Evolutionary conservation across 2,329 filamentous ascomycete genomes (phyloP).

Genomic region (Corynespora cassiicola): DNA sequence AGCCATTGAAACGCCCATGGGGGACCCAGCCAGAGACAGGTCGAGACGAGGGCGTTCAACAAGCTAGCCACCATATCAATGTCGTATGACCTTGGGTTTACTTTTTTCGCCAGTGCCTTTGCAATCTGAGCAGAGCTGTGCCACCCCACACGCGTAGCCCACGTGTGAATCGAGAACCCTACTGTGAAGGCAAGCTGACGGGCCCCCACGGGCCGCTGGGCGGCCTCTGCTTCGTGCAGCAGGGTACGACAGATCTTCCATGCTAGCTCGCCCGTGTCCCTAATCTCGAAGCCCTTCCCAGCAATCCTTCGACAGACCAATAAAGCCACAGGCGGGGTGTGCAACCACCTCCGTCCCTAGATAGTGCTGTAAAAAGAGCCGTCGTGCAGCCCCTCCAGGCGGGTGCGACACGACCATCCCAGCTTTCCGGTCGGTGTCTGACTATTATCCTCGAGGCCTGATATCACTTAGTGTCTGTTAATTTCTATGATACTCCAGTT

Average conservation of each 20-base stretch:
- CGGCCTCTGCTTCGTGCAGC: constrained; percentile 15
- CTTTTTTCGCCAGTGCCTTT: constrained; percentile 20
- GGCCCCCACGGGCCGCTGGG: constrained; percentile 15
- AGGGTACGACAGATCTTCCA: constrained; percentile 20
- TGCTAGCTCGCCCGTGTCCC: constrained; percentile 14
- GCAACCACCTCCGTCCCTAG: constrained; percentile 24
- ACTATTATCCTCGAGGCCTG: constrained; percentile 22
- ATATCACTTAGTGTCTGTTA: constrained; percentile 22
- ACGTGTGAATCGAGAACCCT: constrained; percentile 33
- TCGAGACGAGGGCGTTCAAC: constrained; percentile 11
- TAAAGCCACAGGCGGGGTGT: constrained; percentile 37
- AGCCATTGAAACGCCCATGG: constrained; percentile 18
- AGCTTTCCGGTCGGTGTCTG: constrained; percentile 28
- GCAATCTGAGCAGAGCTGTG: constrained; percentile 18
- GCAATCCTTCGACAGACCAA: constrained; percentile 25
- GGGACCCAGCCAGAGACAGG: constrained; percentile 8
- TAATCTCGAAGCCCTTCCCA: constrained; percentile 14
- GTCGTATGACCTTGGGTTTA: constrained; percentile 21
- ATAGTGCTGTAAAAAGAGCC: constrained; percentile 27
- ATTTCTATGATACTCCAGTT: constrained; percentile 19
- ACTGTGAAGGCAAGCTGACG: constrained; percentile 11
- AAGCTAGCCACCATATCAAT: constrained; percentile 16
- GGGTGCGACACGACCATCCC: constrained; percentile 23
- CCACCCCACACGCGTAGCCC: constrained; percentile 22
- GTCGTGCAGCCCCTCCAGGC: constrained; percentile 29